Evolutionary conservation across 2,329 filamentous ascomycete species (phyloP), one percentile per base, ranked within the genome.

Genomic region (Setomelanomma holmii): DNA sequence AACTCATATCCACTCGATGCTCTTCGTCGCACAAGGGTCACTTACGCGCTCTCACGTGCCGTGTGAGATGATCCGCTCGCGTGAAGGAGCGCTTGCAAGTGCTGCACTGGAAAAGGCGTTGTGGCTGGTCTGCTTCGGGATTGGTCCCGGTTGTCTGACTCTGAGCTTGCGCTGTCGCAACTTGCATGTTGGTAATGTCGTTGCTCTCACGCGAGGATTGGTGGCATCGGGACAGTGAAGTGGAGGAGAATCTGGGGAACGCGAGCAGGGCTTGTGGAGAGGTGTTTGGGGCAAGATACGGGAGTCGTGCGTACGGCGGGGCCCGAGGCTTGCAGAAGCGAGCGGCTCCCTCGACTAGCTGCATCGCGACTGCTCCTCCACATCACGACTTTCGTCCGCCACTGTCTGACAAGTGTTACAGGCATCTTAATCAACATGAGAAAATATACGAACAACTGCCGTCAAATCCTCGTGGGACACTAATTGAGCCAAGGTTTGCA

Each of bases 1-100:
- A n/a, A n/a, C n/a, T n/a, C n/a, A n/a, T n/a, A n/a, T n/a, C n/a
- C n/a, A n/a, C n/a, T n/a, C n/a, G n/a, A n/a, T n/a, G n/a, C n/a
- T n/a, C n/a, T n/a, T n/a, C n/a, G n/a, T n/a, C n/a, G n/a, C n/a
- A n/a, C n/a, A n/a, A n/a, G 27, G 27, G 5, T 3, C 17, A 66
- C 68, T 50, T 61, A 77, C 75, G 80, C 55, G 81, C 79, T 56
- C 81, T 78, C 36, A 82, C 79, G 70, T 84, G 81, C 40, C 81
- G 78, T 45, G 77, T 78, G 20, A 84, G 72, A 66, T 84, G 81
- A 63, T 84, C 81, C 4, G 80, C 76, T 22, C 82, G 75, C 10
- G 78, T 79, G 66, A 83, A 84, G 46, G 75, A 78, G 43, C 79
- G 80, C 53, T 77, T 76, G 65, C 82, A 84, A 45, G 79, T 79